Base-by-base conservation (phyloP, 352 stramenopile species). In the Peronosclerospora sorghi region DNA sequence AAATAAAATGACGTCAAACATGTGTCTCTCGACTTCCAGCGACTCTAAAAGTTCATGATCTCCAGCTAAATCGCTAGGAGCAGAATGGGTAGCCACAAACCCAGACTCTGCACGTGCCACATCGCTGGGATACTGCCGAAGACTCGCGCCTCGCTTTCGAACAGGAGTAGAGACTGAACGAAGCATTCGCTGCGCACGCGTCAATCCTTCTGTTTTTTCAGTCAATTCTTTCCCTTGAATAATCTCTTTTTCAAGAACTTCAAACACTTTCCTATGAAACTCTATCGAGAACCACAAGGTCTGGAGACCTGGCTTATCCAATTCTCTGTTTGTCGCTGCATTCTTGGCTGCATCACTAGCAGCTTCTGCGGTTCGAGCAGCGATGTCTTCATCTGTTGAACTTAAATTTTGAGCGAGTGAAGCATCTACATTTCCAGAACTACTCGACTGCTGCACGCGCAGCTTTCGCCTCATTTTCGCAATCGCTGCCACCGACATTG, bases 221-320 rank as follows among this genome's bases (percentile, higher is more conserved):
- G 76, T 77, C 15, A 89, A 54, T 13, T 71, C 62, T 24, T 81
- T 84, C 8, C 68, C 77, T 47, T 72, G 68, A 15, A 74, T 55
- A 2, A 94, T 51, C 32, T 94, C 81, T 34, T 77, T 83, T 30
- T 94, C 81, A 30, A 94, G 72, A 15, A 84, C 58, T 45, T 91
- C 81, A 46, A 91, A 90, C 8, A 89, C 70, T 48, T 94, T 94
- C 32, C 81, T 64, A 28, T 94, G 73, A 9, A 94, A 72, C 42
- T 94, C 81, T 51, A 74, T 84, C 6, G 78, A 87, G 28, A 94
- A 94, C 81, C 81, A 94, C 15, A 94, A 65, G 12, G 63, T 87
- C 43, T 91, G 78, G 2, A 86, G 59, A 23, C 73, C 68, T 3
- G 78, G 76, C 18, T 89, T 70, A 49, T 89, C 68, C 1, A 91